phyloP scores from a whole-genome alignment of 768 basidiomycete species.

The Psilocybe sp. region DNA sequence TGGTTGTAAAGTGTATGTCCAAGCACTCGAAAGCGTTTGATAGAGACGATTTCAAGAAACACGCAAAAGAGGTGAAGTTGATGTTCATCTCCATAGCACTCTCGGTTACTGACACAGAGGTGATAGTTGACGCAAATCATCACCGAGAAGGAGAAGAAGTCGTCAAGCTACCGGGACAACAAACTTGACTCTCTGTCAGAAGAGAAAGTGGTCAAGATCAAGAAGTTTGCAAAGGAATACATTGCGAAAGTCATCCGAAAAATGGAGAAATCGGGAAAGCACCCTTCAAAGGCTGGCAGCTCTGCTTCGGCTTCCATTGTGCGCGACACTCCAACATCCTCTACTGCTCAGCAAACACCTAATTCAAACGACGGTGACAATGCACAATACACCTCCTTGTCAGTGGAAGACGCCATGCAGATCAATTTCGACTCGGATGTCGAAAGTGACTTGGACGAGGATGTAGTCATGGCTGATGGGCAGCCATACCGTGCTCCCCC shows the following conservation, averaged over 20 bases:
- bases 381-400: constrained; percentile 16
- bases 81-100: background rate
- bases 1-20: constrained; percentile 92
- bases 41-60: constrained; percentile 85
- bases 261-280: constrained; percentile 50
- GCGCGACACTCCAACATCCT: constrained; percentile 9
- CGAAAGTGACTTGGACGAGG: constrained; percentile 25
- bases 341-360: constrained; percentile 26
- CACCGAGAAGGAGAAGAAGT: constrained; percentile 95
- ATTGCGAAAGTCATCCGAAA: constrained; percentile 75
- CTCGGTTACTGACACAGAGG: constrained; percentile 3
- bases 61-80: constrained; percentile 82
- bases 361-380: constrained; percentile 36
- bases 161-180: constrained; percentile 69
- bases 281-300: constrained; percentile 5
- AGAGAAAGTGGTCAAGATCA: constrained; percentile 87
- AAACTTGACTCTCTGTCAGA: constrained; percentile 76
- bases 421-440: constrained; percentile 27
- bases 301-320: constrained; percentile 18
- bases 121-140: constrained; percentile 79
- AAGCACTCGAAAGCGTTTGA: constrained; percentile 78
- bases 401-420: constrained; percentile 33
- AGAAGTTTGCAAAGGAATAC: constrained; percentile 91
- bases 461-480: constrained; percentile 21
- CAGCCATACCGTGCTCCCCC: background rate